Evolutionary conservation across 495 filamentous ascomycete genomes (phyloP), one percentile per base, ranked within the genome.

Genomic region (Xylaria castorea): DNA sequence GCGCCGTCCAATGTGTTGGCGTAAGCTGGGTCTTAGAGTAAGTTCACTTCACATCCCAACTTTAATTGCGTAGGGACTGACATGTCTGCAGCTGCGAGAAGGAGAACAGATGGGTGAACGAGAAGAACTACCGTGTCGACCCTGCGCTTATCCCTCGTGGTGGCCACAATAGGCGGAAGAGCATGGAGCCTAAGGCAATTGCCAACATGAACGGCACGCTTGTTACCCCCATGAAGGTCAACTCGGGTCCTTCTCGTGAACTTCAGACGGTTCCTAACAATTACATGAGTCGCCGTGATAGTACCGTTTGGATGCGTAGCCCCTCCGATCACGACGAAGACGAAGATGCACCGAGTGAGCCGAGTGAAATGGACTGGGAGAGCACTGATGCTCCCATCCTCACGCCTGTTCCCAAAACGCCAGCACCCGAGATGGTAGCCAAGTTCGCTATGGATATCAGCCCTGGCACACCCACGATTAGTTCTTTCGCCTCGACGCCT

Each of bases 11-110:
- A 71, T 96, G 93, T 80, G 93, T 97, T 36, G 93, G 93, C 48
- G 92, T 95, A 57, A 91, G 90, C 71, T 97, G 94, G 94, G 93
- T 97, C 70, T 86, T 96, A 55, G 92, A 96, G 91, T 94, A 87
- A 87, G 91, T 87, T 69, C 66, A 62, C 25, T 3, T 64, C 71
- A 55, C 20, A 20, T 27, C n/a, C 4, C 60, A 30, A 55, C 48
- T n/a, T 73, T 63, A 20, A 32, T 42, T 42, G 40, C 57, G 66
- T 30, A 18, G n/a, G 53, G 60, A 64, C 73, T 80, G 75, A 79
- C 48, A 22, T 16, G 16, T 57, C 63, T 46, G 27, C 66, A 94
- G 92, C 75, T 97, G 94, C 77, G 92, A 97, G 77, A 86, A 92
- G 36, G 91, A 94, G 79, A 91, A 91, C 71, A 83, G 89, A 80